phyloP scores from a whole-genome alignment of 1,139 yeast genomes.

The Geotrichum candidum region DNA sequence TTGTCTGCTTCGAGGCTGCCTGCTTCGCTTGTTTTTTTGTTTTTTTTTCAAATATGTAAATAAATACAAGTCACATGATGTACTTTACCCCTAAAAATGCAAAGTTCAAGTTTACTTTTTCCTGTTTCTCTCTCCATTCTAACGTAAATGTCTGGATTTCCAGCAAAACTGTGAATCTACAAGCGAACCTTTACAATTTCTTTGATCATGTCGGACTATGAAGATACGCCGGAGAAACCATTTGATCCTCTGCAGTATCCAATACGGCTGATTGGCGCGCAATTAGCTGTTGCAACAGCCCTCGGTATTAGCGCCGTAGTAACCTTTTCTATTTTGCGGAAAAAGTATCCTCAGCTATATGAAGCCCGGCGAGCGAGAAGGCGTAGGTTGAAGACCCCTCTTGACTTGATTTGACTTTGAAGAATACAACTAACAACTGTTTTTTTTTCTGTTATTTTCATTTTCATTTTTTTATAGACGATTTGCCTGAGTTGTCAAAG shows the following conservation, averaged over 20 bases:
- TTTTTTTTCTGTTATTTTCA: constrained; percentile 30
- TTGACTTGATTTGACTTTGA: constrained; percentile 27
- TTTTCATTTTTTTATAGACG: constrained; percentile 36
- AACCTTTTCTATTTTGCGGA: constrained; percentile 57
- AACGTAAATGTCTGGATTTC: neutral
- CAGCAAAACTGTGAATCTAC: neutral
- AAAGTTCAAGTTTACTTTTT: neutral
- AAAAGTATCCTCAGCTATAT: constrained; percentile 64
- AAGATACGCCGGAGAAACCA: constrained; percentile 17
- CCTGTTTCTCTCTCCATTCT: neutral
- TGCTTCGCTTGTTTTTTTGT: neutral
- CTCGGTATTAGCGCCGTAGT: constrained; percentile 62
- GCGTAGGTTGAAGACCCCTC: constrained; percentile 29
- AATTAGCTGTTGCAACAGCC: constrained; percentile 48
- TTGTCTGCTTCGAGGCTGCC: neutral
- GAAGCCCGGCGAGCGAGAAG: constrained; percentile 45
- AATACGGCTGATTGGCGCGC: constrained; percentile 27
- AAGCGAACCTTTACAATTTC: neutral
- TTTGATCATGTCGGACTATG: constrained; percentile 6
- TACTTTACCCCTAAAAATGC: neutral
- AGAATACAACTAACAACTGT: constrained; percentile 17
- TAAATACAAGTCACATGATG: neutral
- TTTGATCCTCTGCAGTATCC: constrained; percentile 19
- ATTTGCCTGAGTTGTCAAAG: constrained; percentile 40
- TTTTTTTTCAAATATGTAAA: neutral